phyloP scores from a whole-genome alignment of 2,329 filamentous ascomycete genomes.

The Didymella pomorum region DNA sequence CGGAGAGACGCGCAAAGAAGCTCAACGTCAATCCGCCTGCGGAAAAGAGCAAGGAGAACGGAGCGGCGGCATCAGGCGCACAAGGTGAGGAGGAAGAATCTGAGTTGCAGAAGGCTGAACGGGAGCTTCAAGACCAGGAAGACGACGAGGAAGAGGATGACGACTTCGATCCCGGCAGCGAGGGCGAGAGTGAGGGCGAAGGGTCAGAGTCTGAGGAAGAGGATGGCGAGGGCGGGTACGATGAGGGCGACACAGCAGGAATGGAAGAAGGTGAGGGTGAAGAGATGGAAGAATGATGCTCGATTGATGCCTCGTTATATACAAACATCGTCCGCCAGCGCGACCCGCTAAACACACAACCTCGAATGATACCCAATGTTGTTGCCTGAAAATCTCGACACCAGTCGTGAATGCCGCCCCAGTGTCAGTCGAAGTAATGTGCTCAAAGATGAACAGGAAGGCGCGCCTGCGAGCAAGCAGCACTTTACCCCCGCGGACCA shows the following conservation, averaged over 20 bases:
- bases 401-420: background rate
- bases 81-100: slow-evolving; percentile 46
- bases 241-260: slow-evolving; percentile 38
- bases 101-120: slow-evolving; percentile 52
- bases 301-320: background rate
- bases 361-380: slow-evolving; percentile 8
- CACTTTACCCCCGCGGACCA: background rate
- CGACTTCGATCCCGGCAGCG: slow-evolving; percentile 53
- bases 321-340: background rate
- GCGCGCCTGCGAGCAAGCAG: background rate
- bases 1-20: slow-evolving; percentile 65
- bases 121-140: slow-evolving; percentile 48
- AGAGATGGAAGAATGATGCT: slow-evolving; percentile 42
- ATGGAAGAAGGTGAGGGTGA: slow-evolving; percentile 37
- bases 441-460: slow-evolving; percentile 1
- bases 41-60: slow-evolving; percentile 38
- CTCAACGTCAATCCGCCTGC: slow-evolving; percentile 60
- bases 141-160: slow-evolving; percentile 54
- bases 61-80: slow-evolving; percentile 25
- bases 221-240: slow-evolving; percentile 43
- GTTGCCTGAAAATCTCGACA: background rate
- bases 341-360: background rate
- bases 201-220: slow-evolving; percentile 49
- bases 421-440: background rate
- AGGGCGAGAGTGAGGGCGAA: slow-evolving; percentile 52